phyloP scores from a whole-genome alignment of 306 rosid species.

The Cucumis cinereus region DNA sequence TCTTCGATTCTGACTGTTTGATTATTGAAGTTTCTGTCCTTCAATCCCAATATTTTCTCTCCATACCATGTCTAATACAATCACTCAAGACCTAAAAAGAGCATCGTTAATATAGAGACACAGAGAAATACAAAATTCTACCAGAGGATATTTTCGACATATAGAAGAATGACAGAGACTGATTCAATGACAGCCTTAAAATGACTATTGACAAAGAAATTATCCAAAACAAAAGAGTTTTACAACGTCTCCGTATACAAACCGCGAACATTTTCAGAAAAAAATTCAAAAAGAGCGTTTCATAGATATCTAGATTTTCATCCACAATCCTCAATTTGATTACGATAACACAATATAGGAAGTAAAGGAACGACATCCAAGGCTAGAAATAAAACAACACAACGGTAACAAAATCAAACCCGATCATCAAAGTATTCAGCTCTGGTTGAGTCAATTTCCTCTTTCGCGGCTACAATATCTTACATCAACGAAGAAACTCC shows the following conservation, averaged over 20 bases:
- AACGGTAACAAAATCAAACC: neutral
- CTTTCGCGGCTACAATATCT: neutral
- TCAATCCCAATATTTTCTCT: conserved; percentile 4
- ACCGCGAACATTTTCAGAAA: neutral
- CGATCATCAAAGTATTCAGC: neutral
- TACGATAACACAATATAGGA: neutral
- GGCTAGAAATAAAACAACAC: neutral
- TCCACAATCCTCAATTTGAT: neutral
- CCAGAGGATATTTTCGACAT: neutral
- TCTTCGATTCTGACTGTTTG: neutral
- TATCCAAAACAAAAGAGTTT: neutral
- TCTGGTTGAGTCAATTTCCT: neutral
- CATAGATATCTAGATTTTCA: neutral
- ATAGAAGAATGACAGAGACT: neutral
- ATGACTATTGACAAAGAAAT: neutral
- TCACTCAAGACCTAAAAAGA: conserved; percentile 17
- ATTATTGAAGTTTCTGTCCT: conserved; percentile 8
- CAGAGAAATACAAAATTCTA: neutral
- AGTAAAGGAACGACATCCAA: neutral
- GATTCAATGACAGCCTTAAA: neutral
- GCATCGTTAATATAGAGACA: neutral
- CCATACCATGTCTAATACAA: conserved; percentile 12
- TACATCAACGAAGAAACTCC: neutral
- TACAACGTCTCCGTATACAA: neutral
- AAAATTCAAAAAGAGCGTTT: neutral